Evolutionary conservation across 768 basidiomycete genomes (phyloP), one percentile per base, ranked within the genome.

Genomic region (Hericium coralloides): DNA sequence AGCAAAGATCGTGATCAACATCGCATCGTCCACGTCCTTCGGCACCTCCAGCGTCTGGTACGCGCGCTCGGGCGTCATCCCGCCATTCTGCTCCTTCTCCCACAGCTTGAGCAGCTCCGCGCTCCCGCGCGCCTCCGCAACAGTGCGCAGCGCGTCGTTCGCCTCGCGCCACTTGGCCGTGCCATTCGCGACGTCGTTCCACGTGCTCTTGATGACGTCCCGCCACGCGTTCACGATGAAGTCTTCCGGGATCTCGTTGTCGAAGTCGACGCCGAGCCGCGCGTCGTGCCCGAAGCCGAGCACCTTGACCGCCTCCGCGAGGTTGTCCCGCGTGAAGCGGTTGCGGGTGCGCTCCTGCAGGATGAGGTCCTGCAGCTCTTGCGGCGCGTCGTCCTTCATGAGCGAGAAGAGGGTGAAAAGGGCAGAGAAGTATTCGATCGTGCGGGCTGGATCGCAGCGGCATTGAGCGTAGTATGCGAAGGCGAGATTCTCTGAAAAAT

Each of bases 381-480:
- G 64, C 65, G 75, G 56, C 63, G 68, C 75, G 31, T 76, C 77
- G 55, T 76, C 71, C 51, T 73, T 72, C 54, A 79, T 72, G 58
- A 89, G 72, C 15, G 73, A 71, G 14, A 83, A 74, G 54, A 90
- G 73, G 43, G 70, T 69, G 31, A 72, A 75, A 43, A 92, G 70
- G 54, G 76, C 73, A 2, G 80, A 78, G 68, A 89, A 91, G 67
- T 90, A 87, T 14, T 71, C 66, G 4, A 81, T 61, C 0, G 89
- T 91, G 38, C 75, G 70, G 3, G 69, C 72, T 31, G 89, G 88
- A 64, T 92, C 83, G 68, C 91, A 93, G 58, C 89, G 85, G 65
- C 83, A 87, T 68, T 92, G 89, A 0, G 88, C 84, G 55, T 84
- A 70, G 64, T 92, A 93, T 1, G 84, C 89, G 66, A 89, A 92